phyloP scores from a whole-genome alignment of 345 rosid genomes.

The Gynandropsis gynandra region DNA sequence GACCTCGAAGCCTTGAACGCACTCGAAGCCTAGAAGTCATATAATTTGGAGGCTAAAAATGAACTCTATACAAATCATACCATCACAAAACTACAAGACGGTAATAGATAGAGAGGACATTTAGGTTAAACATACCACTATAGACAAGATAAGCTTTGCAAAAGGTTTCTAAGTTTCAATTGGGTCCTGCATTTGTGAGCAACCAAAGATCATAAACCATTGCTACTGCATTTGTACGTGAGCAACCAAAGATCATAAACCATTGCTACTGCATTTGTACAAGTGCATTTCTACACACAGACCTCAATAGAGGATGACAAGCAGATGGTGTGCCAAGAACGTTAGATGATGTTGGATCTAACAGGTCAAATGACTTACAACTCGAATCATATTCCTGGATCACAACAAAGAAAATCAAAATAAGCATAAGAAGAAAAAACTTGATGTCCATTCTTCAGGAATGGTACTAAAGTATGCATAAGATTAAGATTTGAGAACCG shows the following conservation, averaged over 20 bases:
- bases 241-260: slow-evolving; percentile 20
- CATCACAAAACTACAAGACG: not conserved
- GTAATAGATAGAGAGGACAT: not conserved
- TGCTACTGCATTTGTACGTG: slow-evolving; percentile 2
- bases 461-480: too few relatives aligned
- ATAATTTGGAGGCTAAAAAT: too few relatives aligned
- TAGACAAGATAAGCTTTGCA: slow-evolving; percentile 74
- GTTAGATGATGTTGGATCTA: slow-evolving; percentile 57
- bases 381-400: too few relatives aligned
- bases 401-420: not conserved
- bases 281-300: too few relatives aligned
- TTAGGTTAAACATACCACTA: slow-evolving; percentile 49
- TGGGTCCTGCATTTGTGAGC: slow-evolving; percentile 50
- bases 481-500: too few relatives aligned
- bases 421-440: not conserved
- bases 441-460: too few relatives aligned
- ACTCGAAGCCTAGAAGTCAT: too few relatives aligned
- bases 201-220: slow-evolving; percentile 19
- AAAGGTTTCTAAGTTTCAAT: too few relatives aligned
- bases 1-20: too few relatives aligned
- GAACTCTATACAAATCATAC: not conserved
- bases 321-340: slow-evolving; percentile 58
- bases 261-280: slow-evolving; percentile 4
- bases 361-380: too few relatives aligned
- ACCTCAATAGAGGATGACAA: slow-evolving; percentile 89